Evolutionary conservation across 805 yeast species (phyloP), one percentile per base, ranked within the genome.

Genomic region (Suhomyces sp.): DNA sequence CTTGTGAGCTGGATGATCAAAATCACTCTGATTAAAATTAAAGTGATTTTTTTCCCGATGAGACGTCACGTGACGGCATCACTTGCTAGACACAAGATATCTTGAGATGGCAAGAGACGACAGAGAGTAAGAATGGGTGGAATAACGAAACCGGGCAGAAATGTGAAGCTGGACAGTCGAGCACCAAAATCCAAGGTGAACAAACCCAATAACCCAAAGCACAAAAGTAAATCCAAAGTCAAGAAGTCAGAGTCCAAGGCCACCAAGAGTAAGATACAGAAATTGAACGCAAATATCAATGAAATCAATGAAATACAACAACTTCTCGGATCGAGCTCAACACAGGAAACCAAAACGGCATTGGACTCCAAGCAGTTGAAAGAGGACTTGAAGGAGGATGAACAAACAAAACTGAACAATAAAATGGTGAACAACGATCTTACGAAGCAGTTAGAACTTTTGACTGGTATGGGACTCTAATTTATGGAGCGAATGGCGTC

Each of bases 381-480:
- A 44, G 62, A 67, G n/a, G 82, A 76, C 50, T 69, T 74, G 54
- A 57, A 62, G 50, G 59, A 62, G 44, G 83, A 80, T 53, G 63
- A 63, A 39, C 61, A 68, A 48, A 63, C 57, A 6, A 59, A 62
- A 45, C 61, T 60, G 24, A 54, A 59, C 44, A 63, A 67, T 27
- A 67, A 69, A 55, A 53, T 63, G 53, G 69, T 73, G 4, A 76
- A 76, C n/a, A 59, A 62, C 39, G 83, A 78, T 48, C 55, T 81
- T 31, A 65, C 71, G 15, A 63, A 63, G 45, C 84, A 81, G 60
- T 56, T 81, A 53, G 83, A 80, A 51, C 54, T 79, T 57, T 67
- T 81, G 19, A 72, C 77, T 17, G 81, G 75, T 4, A 71, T 80
- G 65, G 75, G 62, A 41, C 44, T 41, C 22, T 41, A 41, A 22